These are phyloP conservation scores for Lipomyces yamadae DNA, from an alignment of 805 yeast species.

Conservation along the genomic window DNA sequence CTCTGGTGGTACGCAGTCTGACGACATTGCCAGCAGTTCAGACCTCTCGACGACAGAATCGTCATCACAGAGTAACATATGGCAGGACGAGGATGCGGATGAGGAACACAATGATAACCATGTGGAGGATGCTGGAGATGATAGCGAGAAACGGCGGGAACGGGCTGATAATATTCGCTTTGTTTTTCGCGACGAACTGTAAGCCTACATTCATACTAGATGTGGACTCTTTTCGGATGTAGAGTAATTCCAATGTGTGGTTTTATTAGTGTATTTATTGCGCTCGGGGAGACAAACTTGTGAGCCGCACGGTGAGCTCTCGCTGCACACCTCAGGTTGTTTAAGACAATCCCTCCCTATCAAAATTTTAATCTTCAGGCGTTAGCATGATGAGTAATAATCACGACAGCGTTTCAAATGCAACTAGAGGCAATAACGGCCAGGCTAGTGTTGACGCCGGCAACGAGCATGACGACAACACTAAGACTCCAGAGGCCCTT, in stretches of 20 bases:
- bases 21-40: slow-evolving; percentile 3
- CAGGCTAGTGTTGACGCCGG: background rate
- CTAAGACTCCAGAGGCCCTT: background rate
- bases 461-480: background rate
- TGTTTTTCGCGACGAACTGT: slow-evolving; percentile 1
- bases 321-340: too few species aligned
- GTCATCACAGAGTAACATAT: background rate
- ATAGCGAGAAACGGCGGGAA: background rate
- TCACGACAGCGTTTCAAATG: background rate
- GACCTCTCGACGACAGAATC: background rate
- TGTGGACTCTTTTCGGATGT: background rate
- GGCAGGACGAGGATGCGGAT: background rate
- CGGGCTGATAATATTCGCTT: background rate
- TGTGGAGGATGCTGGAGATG: background rate
- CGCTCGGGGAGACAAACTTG: too few species aligned
- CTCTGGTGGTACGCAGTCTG: slow-evolving; percentile 25
- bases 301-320: too few species aligned
- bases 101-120: background rate
- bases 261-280: too few species aligned
- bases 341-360: too few species aligned
- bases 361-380: background rate
- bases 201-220: background rate
- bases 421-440: background rate
- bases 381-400: background rate
- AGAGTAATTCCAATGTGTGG: background rate